phyloP scores from a whole-genome alignment of 257 asterid genomes.

The Linaria vulgaris region DNA sequence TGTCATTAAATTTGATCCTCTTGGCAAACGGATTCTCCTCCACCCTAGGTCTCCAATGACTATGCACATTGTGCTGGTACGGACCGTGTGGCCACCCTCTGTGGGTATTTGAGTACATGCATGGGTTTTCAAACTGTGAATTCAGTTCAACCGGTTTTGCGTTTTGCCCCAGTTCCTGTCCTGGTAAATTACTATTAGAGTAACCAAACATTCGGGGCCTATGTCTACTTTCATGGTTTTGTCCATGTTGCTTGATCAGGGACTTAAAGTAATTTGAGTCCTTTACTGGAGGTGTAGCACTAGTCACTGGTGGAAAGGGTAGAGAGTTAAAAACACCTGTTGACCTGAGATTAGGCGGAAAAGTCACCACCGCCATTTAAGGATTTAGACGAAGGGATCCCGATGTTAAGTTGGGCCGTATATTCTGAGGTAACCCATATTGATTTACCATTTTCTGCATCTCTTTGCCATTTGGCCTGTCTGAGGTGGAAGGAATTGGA shows the following conservation, averaged over 20 bases:
- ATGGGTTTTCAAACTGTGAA: constrained; percentile 21
- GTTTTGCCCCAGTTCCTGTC: constrained; percentile 22
- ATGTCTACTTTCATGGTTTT: constrained; percentile 6
- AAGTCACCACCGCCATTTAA: constrained; percentile 2
- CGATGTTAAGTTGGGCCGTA: too few species aligned
- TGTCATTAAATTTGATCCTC: constrained; percentile 26
- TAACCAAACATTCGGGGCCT: too few species aligned
- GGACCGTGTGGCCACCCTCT: constrained; percentile 46
- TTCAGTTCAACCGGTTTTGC: constrained; percentile 6
- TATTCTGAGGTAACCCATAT: constrained; percentile 17
- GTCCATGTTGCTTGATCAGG: constrained; percentile 40
- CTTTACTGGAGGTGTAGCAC: constrained; percentile 18
- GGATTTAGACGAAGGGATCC: constrained; percentile 1
- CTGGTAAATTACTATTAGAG: constrained; percentile 27
- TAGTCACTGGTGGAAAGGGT: neutral
- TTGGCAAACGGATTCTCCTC: constrained; percentile 28
- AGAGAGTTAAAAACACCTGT: constrained; percentile 14
- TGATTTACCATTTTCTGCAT: constrained; percentile 7
- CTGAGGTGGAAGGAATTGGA: constrained; percentile 14
- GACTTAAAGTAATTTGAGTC: constrained; percentile 29
- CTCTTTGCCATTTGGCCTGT: constrained; percentile 17
- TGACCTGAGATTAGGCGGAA: neutral
- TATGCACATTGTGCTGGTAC: constrained; percentile 30
- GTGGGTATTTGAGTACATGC: constrained; percentile 27
- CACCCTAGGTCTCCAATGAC: constrained; percentile 16